Base-by-base conservation (phyloP, 192 early-diverging fungal genomes). In the Entomortierella beljakovae region DNA sequence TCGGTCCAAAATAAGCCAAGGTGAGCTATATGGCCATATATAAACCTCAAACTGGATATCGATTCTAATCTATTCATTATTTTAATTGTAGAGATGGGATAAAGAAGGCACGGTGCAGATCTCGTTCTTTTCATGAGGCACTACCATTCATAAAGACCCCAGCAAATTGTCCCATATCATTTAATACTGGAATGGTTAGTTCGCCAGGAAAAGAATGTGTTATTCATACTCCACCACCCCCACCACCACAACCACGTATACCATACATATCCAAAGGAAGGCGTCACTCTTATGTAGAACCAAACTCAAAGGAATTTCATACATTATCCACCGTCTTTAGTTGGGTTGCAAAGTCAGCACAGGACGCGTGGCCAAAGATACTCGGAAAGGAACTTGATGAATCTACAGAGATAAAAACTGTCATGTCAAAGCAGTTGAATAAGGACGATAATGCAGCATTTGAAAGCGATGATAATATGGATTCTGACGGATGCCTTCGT, bases 271-370 rank as follows among this genome's bases (percentile, higher is more conserved):
- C 43, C 25, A 73, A 69, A 62, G 52, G 83, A 38, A 64, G 85
- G 38, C 83, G 69, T 53, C 82, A 82, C 49, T 84, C 83, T 25
- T 82, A 59, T 32, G 77, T 77, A 22, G 79, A 71, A 42, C 65
- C 77, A 25, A 84, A 80, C 33, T 70, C 82, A 11, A 72, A 68
- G 29, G 85, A 86, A 46, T 84, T 70, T 38, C 55, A 70, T 20
- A 59, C 77, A 20, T 53, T 86, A 1, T 75, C 82, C 6, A 77
- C 82, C 0, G 84, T 86, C 22, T 84, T 84, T 59, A 82, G 82
- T 29, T 86, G 85, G 84, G 80, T 81, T 9, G 75, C 73, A 7
- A 35, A 50, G 6, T 52, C 74, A 9, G 32, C 55, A 2, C 15
- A 40, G 7, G 37, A 54, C 23, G 29, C 52, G 22, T 63, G 54